A percentile compares a stretch with the other conserved stretches of the same genome.
Conservation (phyloP, 257 asterid species). For the Penstemon davidsonii region DNA sequence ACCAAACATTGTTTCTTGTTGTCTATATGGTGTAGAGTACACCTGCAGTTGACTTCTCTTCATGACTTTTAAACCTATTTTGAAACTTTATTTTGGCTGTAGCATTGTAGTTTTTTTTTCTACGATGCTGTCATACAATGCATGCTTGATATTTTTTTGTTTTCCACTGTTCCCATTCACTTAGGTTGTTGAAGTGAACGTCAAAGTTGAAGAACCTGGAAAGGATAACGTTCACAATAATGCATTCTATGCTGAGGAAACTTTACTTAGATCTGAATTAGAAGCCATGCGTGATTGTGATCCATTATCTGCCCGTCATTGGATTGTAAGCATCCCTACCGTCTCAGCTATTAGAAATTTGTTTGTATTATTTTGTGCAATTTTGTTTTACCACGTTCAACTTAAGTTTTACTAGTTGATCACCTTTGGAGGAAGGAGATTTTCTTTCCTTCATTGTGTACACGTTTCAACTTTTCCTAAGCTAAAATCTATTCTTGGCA, state of each 20-base stretch:
- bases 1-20: not conserved
- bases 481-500: constrained; percentile 4
- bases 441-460: constrained; percentile 9
- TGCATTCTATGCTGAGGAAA: constrained; percentile 94
- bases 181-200: constrained; percentile 95
- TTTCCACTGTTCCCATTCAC: constrained; percentile 9
- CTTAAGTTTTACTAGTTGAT: constrained; percentile 2
- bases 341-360: constrained; percentile 8
- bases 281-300: constrained; percentile 93
- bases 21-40: not conserved
- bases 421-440: not conserved
- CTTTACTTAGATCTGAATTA: constrained; percentile 75
- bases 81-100: not conserved
- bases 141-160: constrained; percentile 10
- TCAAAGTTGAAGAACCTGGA: constrained; percentile 91
- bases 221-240: constrained; percentile 80
- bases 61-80: not conserved
- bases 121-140: too few relatives aligned
- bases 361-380: constrained; percentile 12
- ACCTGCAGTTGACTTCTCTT: not conserved
- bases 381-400: not conserved
- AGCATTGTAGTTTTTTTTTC: not conserved
- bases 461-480: constrained; percentile 3
- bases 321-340: constrained; percentile 70
- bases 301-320: constrained; percentile 93